Base-by-base conservation (phyloP, 495 filamentous ascomycete species). In the Hyaloscypha variabilis region DNA sequence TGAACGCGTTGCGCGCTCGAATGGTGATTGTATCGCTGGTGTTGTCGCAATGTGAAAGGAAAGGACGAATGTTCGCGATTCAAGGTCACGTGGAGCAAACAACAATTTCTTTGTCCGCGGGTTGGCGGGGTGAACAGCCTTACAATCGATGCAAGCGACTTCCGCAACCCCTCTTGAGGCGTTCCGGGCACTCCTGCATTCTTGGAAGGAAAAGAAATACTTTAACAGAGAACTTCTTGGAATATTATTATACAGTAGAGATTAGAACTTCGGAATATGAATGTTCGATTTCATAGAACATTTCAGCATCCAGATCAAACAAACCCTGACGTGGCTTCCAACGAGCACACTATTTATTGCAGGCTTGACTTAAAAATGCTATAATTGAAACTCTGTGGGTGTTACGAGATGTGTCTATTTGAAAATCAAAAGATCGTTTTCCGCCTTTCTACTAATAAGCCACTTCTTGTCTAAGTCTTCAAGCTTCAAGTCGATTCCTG, bases 61-160 rank as follows among this genome's bases (percentile, higher is more conserved):
- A 19, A 17, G 39, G 13, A 46, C 4, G 39, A 17, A 46, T 4
- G 39, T 46, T 46, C 39, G 6, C 39, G 39, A 29, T 52, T 61
- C 25, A 23, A 17, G 14, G 25, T 50, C 42, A n/a, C 24, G 23
- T 25, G 54, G 30, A 59, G 62, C 65, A 67, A 52, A 60, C 58
- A 46, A 46, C 39, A 46, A 19, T 46, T 46, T 46, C 39, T 46
- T 46, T 46, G 39, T 46, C 17, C 11, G 19, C 8, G 11, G 31
- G 63, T 65, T 65, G 63, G 58, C 58, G 58, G 58, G 58, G 30
- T 51, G 21, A 54, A 54, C 11, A 17, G 23, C 19, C 21, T n/a
- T n/a, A n/a, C n/a, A n/a, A n/a, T n/a, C n/a, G n/a, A n/a, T n/a
- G 51, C 51, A 54, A 46, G 39, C 39, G 6, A 46, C 39, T 46